Evolutionary conservation across 108 stramenopile genomes (phyloP), one percentile per base, ranked within the genome.

Genomic region (Thalassiosira profunda): DNA sequence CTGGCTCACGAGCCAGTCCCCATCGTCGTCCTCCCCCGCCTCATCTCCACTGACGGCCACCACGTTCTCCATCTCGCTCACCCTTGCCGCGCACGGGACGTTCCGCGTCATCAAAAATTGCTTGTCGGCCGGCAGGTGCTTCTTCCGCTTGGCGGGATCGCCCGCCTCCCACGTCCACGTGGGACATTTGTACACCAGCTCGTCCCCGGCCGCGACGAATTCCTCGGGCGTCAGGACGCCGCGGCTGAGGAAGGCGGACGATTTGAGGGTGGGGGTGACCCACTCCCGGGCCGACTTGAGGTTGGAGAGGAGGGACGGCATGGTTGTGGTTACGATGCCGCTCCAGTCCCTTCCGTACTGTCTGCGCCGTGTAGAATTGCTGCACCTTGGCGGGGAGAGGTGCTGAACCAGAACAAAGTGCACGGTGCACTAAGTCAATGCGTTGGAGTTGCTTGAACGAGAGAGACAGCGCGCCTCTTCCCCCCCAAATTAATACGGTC

Each of bases 211-310:
- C 12, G 44, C 45, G 25, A 97, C 87, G 69, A 96, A 97, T 70
- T 98, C 98, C 63, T 96, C 92, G 23, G 98, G 98, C 17, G 98
- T 98, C 47, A 98, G 70, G 8, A 97, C 95, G 6, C 98, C 98
- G 42, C 88, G 84, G 53, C 90, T 86, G 20, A 94, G 59, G 75
- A 98, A 97, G 54, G 88, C 92, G 18, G 90, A 88, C 42, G 79
- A 67, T 64, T 88, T 90, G 43, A 94, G 80, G 14, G 86, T 92
- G 7, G 98, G 98, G 42, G 86, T 90, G 31, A 91, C 84, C 71
- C 81, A 92, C 67, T 97, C 98, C 6, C 96, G 87, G 45, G 87
- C 89, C 5, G 79, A 79, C 58, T 87, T 86, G 10, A 84, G 74
- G 72, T 70, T 70, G 77, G 77, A 70, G 14, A 79, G 70, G 70